Evolutionary conservation across 2,329 filamentous ascomycete genomes (phyloP), one percentile per base, ranked within the genome.

Genomic region (Paecilomyces niveus): DNA sequence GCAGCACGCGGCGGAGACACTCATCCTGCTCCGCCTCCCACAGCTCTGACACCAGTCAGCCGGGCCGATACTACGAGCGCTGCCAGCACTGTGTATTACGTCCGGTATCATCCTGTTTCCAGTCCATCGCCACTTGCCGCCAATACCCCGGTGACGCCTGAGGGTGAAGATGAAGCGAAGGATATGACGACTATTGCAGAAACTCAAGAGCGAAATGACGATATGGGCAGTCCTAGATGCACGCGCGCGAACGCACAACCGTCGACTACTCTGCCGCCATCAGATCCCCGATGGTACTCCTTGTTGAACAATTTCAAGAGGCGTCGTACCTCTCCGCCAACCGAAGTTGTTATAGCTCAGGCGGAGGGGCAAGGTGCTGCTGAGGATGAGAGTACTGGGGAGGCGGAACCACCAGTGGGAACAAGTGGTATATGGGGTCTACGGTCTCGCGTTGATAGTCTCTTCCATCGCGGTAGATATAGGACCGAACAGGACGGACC

Each of bases 51-150:
- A 10, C 84, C 85, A 1, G 74, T 86, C 39, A 86, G 82, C 65
- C 76, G 84, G 62, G 80, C 81, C 21, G 84, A 87, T 64, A 85
- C 83, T 0, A 81, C 80, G 5, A 87, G 84, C 69, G 83, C 83
- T 8, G 81, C 81, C 26, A 87, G 84, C 61, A 87, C 85, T 0
- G 81, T 86, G 3, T 87, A 88, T 66, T 81, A 83, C 55, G 81
- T 88, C 31, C 81, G 82, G 31, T 85, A 87, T 65, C 82, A 86
- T 64, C 78, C 83, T 13, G 75, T 82, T 8, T 73, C 74, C 15
- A 80, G 78, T 54, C 75, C 76, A 58, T 81, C 77, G 45, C 79
- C 71, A 54, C 72, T 74, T 2, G 70, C 72, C n/a, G 63, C 64
- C 15, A 71, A 54, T 3, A 32, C 29, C 3, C 52, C 60, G 35